Evolutionary conservation across 257 asterid species (phyloP).

Genomic region (Solanum chmielewskii): DNA sequence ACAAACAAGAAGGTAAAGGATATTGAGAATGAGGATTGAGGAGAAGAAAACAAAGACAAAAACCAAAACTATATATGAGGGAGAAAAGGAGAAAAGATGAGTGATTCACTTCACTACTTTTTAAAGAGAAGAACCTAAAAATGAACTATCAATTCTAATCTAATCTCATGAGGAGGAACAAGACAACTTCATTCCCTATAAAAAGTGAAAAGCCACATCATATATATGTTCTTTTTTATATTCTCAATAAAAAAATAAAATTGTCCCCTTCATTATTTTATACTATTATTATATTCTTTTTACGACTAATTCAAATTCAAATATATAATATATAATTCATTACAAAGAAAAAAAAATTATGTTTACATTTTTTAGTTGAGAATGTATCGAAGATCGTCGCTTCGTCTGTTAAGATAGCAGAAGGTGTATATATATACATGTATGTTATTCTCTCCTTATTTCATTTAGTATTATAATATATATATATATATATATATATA

Average conservation of each 20-base stretch:
- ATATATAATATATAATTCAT: neutral
- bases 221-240: neutral
- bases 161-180: neutral
- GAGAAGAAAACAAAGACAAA: neutral
- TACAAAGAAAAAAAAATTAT: neutral
- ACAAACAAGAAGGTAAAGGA: neutral
- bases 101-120: neutral
- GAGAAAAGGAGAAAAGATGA: neutral
- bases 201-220: neutral
- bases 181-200: neutral
- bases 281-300: neutral
- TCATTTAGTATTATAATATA: no score
- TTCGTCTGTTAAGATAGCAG: no score
- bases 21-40: neutral
- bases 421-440: no score
- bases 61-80: neutral
- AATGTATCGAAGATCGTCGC: no score
- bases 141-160: neutral
- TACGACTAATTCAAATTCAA: neutral
- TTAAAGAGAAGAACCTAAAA: neutral
- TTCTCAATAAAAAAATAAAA: neutral
- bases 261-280: neutral
- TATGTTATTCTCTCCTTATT: no score
- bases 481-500: no score
- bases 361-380: neutral